Base-by-base conservation (phyloP, 2,329 filamentous ascomycete genomes). In the Sporothrix protearum region DNA sequence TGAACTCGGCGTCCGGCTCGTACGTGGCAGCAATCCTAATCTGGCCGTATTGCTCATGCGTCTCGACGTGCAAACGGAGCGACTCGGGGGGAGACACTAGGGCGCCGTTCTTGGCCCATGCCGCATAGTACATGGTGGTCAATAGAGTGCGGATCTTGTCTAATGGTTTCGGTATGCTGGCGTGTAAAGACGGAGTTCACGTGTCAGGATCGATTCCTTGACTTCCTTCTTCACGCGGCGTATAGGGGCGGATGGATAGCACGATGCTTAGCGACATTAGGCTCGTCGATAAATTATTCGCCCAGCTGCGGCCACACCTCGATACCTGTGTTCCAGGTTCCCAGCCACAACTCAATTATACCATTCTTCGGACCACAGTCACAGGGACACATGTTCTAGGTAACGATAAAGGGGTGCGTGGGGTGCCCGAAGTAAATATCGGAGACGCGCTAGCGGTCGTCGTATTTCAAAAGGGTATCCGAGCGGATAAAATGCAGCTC, bases 391-490 rank as follows among this genome's bases (percentile, higher is more conserved):
- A 87, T 79, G 72, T 88, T 88, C 73, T 87, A 77, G 1, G 87
- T 84, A 12, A 87, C 80, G 3, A 85, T 85, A 73, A 89, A 89
- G 0, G 86, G 85, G 72, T 85, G 83, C 0, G 78, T 73, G 0
- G 86, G 87, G 73, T 88, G 85, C 2, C 79, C 78, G 75, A 88
- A 89, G 76, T 89, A 85, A 4, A 86, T 86, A 73, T 90, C 88
- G 0, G 85, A 83, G 0, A 87, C 85, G 0, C 86, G 87, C 73
- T 88, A 86, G 33, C 83, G 80, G 70, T 83, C 72, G 36, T 73
- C 68, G 39, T 51, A 70, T 63, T 91, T 42, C 84, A 86, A 72
- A 1, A 75, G 73, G 12, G 73, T 76, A 72, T 76, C 76, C 51
- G 74, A 74, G 53, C 75, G 75, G 61, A 76, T 74, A 57, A 76